These are phyloP conservation scores for Penicillium lagena DNA, from an alignment of 495 filamentous ascomycete species.

Conservation along the genomic window DNA sequence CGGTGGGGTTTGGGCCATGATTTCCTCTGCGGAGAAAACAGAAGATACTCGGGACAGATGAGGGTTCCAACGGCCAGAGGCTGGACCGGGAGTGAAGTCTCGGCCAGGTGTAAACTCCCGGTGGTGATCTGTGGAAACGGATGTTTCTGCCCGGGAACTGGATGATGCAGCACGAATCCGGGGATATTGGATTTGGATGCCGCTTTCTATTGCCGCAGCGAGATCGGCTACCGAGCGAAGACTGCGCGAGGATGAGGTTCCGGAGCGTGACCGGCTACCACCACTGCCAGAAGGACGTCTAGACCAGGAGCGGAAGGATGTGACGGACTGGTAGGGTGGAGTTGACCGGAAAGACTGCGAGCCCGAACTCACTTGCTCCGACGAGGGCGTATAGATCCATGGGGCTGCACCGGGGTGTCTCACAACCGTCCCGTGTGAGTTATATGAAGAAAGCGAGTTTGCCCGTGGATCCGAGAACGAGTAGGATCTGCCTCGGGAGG, in stretches of 20 bases:
- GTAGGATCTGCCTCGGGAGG: slow-evolving; percentile 26
- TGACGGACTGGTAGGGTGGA: slow-evolving; percentile 25
- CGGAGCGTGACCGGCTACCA: slow-evolving; percentile 30
- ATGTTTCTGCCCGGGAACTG: slow-evolving; percentile 40
- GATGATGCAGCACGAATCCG: slow-evolving; percentile 40
- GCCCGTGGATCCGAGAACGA: slow-evolving; percentile 33
- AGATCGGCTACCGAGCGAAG: slow-evolving; percentile 29
- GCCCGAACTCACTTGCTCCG: slow-evolving; percentile 29
- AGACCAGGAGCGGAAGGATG: slow-evolving; percentile 25
- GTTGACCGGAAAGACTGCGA: slow-evolving; percentile 36
- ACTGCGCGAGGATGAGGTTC: slow-evolving; percentile 33
- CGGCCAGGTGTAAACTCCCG: slow-evolving; percentile 8
- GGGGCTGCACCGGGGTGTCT: slow-evolving; percentile 28
- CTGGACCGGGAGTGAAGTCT: slow-evolving; percentile 28
- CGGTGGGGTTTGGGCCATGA: neutral
- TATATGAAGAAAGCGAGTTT: slow-evolving; percentile 41
- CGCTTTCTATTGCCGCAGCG: slow-evolving; percentile 34
- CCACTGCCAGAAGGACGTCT: slow-evolving; percentile 23
- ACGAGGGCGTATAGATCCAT: slow-evolving; percentile 32
- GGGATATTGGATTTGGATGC: slow-evolving; percentile 41
- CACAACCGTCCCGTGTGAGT: slow-evolving; percentile 46
- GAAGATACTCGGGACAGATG: slow-evolving; percentile 70
- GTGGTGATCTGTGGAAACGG: slow-evolving; percentile 6
- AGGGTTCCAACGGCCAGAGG: slow-evolving; percentile 58
- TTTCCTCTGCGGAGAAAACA: slow-evolving; percentile 46